Evolutionary conservation across 1,284 basidiomycete genomes (phyloP).

Genomic region (Marasmius tenuissimus): DNA sequence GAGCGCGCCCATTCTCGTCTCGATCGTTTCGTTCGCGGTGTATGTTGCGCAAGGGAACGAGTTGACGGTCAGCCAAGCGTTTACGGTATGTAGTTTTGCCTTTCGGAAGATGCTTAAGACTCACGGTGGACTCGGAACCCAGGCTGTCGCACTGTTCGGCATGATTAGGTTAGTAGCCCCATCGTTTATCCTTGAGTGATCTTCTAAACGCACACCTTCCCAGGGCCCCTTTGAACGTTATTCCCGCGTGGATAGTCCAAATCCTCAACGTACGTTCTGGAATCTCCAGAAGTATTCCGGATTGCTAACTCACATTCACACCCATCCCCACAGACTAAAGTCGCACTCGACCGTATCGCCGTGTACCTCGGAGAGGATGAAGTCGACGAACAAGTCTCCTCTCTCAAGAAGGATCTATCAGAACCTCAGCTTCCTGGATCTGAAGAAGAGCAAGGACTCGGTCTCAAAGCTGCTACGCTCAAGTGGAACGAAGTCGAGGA

Average conservation of each 20-base stretch:
- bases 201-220: neutral
- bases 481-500: conserved; percentile 12
- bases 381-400: conserved; percentile 69
- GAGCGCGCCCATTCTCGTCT: conserved; percentile 66
- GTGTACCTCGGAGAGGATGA: conserved; percentile 85
- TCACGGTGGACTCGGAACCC: conserved; percentile 1
- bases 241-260: conserved; percentile 68
- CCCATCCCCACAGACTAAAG: conserved; percentile 52
- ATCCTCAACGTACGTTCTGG: conserved; percentile 48
- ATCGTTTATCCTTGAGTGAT: neutral
- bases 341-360: conserved; percentile 80
- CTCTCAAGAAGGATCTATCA: conserved; percentile 46
- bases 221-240: conserved; percentile 65
- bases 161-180: conserved; percentile 55
- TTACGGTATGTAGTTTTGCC: conserved; percentile 51
- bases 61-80: conserved; percentile 66
- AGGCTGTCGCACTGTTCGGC: conserved; percentile 70
- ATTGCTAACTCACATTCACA: conserved; percentile 12
- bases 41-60: conserved; percentile 66
- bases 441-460: conserved; percentile 1
- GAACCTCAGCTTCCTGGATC: conserved; percentile 16
- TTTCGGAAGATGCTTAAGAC: conserved; percentile 3
- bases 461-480: conserved; percentile 7
- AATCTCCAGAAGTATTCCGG: neutral
- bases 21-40: conserved; percentile 64